A percentile compares a stretch with the other conserved stretches of the same genome.
Conservation (phyloP, 306 rosid species). For the Corylus avellana region DNA sequence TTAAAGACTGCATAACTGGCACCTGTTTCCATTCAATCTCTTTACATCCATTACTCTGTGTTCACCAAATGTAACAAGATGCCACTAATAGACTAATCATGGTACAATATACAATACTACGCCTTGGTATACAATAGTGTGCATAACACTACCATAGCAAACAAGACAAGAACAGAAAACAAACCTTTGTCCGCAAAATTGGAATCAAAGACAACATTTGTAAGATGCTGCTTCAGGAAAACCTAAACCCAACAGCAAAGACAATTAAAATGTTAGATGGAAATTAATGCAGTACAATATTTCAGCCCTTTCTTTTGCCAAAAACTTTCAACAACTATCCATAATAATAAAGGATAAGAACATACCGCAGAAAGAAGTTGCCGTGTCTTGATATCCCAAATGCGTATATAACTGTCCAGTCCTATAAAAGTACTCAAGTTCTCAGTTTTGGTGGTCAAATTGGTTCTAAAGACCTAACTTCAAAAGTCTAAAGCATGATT, state of each 20-base stretch:
- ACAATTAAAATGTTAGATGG: conserved; percentile 10
- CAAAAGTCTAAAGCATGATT: conserved; percentile 17
- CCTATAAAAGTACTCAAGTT: conserved; percentile 50
- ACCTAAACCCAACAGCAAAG: conserved; percentile 55
- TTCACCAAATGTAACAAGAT: conserved; percentile 5
- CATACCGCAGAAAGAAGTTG: conserved; percentile 90
- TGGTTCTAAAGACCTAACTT: too few species aligned
- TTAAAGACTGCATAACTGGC: not conserved
- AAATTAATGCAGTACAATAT: not conserved
- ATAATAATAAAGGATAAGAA: not conserved
- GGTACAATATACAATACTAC: not conserved
- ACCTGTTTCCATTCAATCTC: not conserved
- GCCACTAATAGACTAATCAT: not conserved
- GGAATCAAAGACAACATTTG: conserved; percentile 59
- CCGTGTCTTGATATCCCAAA: conserved; percentile 84
- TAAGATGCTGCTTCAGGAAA: conserved; percentile 80
- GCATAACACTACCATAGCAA: not conserved
- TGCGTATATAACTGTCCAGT: conserved; percentile 80
- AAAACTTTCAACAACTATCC: conserved; percentile 8
- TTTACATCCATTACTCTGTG: conserved; percentile 6
- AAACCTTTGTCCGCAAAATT: conserved; percentile 60
- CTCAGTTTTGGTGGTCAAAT: conserved; percentile 21
- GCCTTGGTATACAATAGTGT: not conserved
- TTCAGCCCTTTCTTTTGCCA: not conserved
- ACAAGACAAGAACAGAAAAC: conserved; percentile 27